Percentiles rank a stretch among this genome's conserved stretches.
Evolutionary conservation across 352 stramenopile species (phyloP).

Genomic region (Globisporangium alternatum): DNA sequence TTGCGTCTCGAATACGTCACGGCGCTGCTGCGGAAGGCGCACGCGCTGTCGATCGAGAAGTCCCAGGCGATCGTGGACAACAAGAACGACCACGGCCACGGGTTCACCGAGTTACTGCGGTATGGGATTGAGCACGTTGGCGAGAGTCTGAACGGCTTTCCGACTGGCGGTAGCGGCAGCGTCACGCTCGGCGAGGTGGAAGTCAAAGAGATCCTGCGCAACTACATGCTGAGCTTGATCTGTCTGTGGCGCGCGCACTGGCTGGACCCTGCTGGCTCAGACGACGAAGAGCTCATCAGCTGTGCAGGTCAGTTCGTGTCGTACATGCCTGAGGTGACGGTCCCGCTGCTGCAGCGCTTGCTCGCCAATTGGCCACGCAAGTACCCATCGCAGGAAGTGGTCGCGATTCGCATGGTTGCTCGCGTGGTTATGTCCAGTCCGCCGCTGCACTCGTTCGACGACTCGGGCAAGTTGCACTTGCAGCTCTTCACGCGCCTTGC

Average conservation of each 20-base stretch:
- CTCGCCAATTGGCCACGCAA: constrained; percentile 62
- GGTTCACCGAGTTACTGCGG: constrained; percentile 77
- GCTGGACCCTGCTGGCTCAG: constrained; percentile 67
- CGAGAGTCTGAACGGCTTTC: constrained; percentile 39
- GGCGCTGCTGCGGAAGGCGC: constrained; percentile 39
- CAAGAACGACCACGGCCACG: constrained; percentile 73
- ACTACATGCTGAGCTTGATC: constrained; percentile 65
- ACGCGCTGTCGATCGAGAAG: constrained; percentile 61
- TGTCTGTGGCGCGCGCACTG: constrained; percentile 74
- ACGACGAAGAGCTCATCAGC: constrained; percentile 82
- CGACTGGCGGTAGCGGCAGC: constrained; percentile 13
- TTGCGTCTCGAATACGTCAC: constrained; percentile 69
- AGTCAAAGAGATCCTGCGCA: constrained; percentile 55
- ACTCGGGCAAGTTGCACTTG: constrained; percentile 27
- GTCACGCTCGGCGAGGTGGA: constrained; percentile 27
- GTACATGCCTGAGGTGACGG: constrained; percentile 65
- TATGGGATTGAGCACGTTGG: constrained; percentile 82
- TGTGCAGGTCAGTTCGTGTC: constrained; percentile 84
- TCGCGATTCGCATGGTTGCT: constrained; percentile 79
- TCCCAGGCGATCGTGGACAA: constrained; percentile 49
- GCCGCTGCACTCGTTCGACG: constrained; percentile 48
- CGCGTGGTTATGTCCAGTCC: constrained; percentile 82
- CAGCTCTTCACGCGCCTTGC: constrained; percentile 62
- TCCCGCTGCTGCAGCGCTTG: constrained; percentile 48
- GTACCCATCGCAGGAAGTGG: constrained; percentile 65